Evolutionary conservation across 805 yeast genomes (phyloP).

Genomic region (Candida taoyuanica): DNA sequence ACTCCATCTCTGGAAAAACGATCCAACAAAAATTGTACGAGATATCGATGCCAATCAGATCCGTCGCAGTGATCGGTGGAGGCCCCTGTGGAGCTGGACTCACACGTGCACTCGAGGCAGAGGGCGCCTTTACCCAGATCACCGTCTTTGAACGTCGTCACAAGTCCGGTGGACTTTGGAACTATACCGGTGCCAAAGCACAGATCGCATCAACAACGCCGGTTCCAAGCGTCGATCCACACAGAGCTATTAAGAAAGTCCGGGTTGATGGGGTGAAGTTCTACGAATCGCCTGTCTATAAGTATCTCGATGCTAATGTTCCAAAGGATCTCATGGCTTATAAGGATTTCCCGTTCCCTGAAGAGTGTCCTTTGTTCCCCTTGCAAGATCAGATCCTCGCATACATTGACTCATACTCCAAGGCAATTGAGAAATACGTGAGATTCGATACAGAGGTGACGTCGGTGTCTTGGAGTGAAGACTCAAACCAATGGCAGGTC

Average conservation of each 20-base stretch:
- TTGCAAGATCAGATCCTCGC: slow-evolving; percentile 52
- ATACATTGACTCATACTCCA: slow-evolving; percentile 55
- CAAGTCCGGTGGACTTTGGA: slow-evolving; percentile 80
- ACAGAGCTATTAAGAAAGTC: slow-evolving; percentile 16
- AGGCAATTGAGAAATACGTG: slow-evolving; percentile 37
- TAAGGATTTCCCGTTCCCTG: slow-evolving; percentile 45
- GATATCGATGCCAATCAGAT: slow-evolving; percentile 10
- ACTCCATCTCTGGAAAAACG: neutral
- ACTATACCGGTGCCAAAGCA: slow-evolving; percentile 32
- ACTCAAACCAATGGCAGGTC: slow-evolving; percentile 39
- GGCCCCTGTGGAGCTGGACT: slow-evolving; percentile 73
- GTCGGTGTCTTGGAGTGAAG: slow-evolving; percentile 28
- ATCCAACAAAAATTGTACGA: neutral
- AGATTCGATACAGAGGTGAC: slow-evolving; percentile 45
- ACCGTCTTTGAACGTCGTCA: slow-evolving; percentile 56
- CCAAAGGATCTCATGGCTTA: slow-evolving; percentile 64
- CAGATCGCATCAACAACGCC: slow-evolving; percentile 3
- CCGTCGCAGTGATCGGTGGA: slow-evolving; percentile 67
- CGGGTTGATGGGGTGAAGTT: slow-evolving; percentile 26
- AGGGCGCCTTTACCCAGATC: slow-evolving; percentile 40
- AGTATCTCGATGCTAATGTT: slow-evolving; percentile 65
- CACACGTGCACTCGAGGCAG: slow-evolving; percentile 58
- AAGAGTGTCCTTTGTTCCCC: slow-evolving; percentile 49
- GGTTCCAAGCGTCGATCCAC: slow-evolving; percentile 31
- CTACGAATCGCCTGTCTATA: slow-evolving; percentile 57